Base-by-base conservation (phyloP, 352 stramenopile genomes). In the Phytophthora foliorum region DNA sequence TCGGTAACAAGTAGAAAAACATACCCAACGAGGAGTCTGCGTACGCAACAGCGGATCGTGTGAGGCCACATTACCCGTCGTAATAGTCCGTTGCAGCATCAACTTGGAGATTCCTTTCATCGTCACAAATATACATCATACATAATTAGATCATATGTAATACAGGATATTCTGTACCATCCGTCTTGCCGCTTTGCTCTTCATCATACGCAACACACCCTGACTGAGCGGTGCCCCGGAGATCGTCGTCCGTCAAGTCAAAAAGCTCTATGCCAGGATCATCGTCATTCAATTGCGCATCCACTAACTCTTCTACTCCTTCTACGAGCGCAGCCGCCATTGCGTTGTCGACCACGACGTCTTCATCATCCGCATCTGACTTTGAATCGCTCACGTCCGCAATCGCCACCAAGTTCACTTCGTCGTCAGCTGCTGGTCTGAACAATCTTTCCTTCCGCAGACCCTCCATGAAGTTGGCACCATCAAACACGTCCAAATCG, bases 1-100 rank as follows among this genome's bases (percentile, higher is more conserved):
- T 72, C 2, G 68, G 57, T 6, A 72, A 36, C 19, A 76, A 69
- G 17, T 58, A 72, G 46, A 78, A 74, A 21, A 72, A 72, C 57
- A 75, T 25, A 0, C 56, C 46, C 1, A 70, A 25, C n/a, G 52
- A 46, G 13, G 41, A 67, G 17, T 67, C 52, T 1, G 57, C 60
- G 11, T 58, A 72, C 0, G 65, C 51, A 16, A 39, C 48, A 14
- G 54, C 63, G 25, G 63, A 74, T 2, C 53, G 48, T 0, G 59
- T 77, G 0, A 58, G 69, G 1, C 69, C 56, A 1, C 22, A 57
- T 1, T n/a, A 4, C 1, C 58, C 49, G 6, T 36, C 4, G n/a
- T 69, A 77, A 17, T 54, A 44, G 31, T 68, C 69, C 2, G 21
- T 41, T 2, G 68, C 29, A 19, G 54, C 42, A 46, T 67, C 55